Conservation (phyloP, 2,329 filamentous ascomycete species). For the Colletotrichum liaoningense region DNA sequence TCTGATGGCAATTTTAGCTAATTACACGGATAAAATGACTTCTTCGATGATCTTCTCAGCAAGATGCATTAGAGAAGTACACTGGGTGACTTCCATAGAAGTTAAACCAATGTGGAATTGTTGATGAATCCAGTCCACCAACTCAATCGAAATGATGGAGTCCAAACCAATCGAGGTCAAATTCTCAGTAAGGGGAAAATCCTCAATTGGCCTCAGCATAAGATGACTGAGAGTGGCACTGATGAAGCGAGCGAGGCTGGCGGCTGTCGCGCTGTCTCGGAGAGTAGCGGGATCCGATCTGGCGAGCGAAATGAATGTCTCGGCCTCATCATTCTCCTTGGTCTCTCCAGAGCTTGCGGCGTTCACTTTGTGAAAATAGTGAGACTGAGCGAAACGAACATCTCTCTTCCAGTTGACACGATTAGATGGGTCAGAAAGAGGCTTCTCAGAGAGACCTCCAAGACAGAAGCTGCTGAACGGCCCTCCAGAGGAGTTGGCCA, state of each 20-base stretch:
- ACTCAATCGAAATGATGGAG: constrained; percentile 28
- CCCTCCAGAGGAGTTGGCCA: constrained; percentile 8
- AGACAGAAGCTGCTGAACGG: constrained; percentile 20
- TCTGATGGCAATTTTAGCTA: neutral
- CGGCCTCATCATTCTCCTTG: constrained; percentile 8
- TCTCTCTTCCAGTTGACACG: constrained; percentile 25
- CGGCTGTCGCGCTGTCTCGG: neutral
- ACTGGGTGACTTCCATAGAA: constrained; percentile 25
- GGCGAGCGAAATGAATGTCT: constrained; percentile 13
- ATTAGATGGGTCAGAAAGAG: constrained; percentile 16
- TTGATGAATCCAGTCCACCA: constrained; percentile 30
- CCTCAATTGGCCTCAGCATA: constrained; percentile 13
- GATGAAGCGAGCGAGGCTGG: constrained; percentile 14
- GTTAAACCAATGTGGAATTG: constrained; percentile 20
- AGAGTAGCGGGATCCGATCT: constrained; percentile 12
- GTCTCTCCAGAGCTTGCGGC: neutral
- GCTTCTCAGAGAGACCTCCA: constrained; percentile 15
- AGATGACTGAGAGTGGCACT: constrained; percentile 15
- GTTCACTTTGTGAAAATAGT: constrained; percentile 18
- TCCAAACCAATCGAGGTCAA: constrained; percentile 20
- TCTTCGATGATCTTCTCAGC: constrained; percentile 20
- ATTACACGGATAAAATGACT: neutral
- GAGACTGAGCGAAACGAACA: constrained; percentile 20
- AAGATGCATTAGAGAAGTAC: constrained; percentile 14
- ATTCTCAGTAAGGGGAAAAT: constrained; percentile 15